Percentiles rank a stretch among this genome's conserved stretches.
Evolutionary conservation across 169 alveolate genomes (phyloP).

Genomic region (Plasmodium fragile): DNA sequence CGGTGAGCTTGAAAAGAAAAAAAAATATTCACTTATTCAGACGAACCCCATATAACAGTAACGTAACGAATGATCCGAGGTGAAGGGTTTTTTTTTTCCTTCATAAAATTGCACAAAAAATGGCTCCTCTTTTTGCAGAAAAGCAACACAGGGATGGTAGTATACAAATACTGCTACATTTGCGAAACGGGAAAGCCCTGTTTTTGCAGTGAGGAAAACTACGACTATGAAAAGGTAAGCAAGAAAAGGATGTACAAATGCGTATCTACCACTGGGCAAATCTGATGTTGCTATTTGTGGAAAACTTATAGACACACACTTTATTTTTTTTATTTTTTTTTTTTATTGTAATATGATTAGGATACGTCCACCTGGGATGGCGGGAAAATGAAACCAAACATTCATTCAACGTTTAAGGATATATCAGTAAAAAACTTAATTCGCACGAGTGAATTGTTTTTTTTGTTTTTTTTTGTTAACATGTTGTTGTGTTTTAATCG

Average conservation of each 20-base stretch:
- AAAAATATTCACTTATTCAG: not conserved
- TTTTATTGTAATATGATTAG: not conserved
- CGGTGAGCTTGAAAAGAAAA: not conserved
- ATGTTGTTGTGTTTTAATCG: not conserved
- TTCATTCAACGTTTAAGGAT: slow-evolving; percentile 46
- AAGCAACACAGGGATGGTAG: slow-evolving; percentile 15
- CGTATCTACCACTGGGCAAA: not conserved
- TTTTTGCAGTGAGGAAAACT: slow-evolving; percentile 19
- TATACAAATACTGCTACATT: slow-evolving; percentile 52
- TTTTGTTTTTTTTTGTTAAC: not conserved
- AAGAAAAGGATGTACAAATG: not conserved
- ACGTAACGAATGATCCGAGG: not conserved
- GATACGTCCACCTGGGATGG: slow-evolving; percentile 23
- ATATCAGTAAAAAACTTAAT: slow-evolving; percentile 15
- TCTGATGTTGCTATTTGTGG: not conserved
- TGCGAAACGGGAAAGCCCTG: slow-evolving; percentile 63
- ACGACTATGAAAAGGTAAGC: slow-evolving; percentile 28
- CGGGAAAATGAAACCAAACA: slow-evolving; percentile 34
- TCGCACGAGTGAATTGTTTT: not conserved
- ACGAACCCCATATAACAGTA: not conserved
- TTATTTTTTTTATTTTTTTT: not conserved
- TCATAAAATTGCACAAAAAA: not conserved
- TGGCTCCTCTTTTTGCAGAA: not conserved
- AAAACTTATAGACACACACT: not conserved
- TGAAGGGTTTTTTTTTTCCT: not conserved